These are phyloP conservation scores for Beauveria varroae DNA, from an alignment of 2,329 filamentous ascomycete genomes.

Conservation along the genomic window DNA sequence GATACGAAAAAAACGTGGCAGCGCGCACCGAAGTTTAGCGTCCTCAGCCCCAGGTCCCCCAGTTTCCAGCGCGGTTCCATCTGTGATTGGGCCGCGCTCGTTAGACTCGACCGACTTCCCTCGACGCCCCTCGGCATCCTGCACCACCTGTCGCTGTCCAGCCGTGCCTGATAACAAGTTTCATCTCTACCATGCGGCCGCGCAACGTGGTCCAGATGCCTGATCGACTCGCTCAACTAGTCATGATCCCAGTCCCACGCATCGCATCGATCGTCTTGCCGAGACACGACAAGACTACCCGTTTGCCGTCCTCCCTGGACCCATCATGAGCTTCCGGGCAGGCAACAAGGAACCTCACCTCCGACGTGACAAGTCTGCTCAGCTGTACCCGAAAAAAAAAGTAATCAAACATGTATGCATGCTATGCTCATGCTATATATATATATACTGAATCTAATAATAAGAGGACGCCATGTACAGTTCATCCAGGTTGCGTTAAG, in stretches of 20 bases:
- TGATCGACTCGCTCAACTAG: background rate
- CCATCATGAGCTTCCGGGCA: background rate
- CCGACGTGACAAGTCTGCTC: no score
- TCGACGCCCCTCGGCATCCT: background rate
- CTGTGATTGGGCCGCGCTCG: background rate
- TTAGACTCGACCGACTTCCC: background rate
- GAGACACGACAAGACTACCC: background rate
- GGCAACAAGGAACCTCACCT: background rate
- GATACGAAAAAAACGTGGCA: background rate
- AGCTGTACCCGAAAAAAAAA: background rate
- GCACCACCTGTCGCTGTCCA: background rate
- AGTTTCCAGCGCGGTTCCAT: conserved; percentile 7
- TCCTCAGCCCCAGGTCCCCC: background rate
- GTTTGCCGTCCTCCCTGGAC: background rate
- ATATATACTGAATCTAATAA: background rate
- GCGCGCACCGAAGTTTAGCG: conserved; percentile 1
- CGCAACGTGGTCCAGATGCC: background rate
- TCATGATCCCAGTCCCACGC: background rate
- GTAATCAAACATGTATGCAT: background rate
- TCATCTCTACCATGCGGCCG: background rate
- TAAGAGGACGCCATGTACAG: background rate
- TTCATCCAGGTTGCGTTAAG: background rate
- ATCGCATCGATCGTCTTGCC: conserved; percentile 3
- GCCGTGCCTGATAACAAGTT: background rate
- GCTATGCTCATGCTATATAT: background rate